Conservation (phyloP, 108 stramenopile genomes). For the Aurantiochytrium sp. region DNA sequence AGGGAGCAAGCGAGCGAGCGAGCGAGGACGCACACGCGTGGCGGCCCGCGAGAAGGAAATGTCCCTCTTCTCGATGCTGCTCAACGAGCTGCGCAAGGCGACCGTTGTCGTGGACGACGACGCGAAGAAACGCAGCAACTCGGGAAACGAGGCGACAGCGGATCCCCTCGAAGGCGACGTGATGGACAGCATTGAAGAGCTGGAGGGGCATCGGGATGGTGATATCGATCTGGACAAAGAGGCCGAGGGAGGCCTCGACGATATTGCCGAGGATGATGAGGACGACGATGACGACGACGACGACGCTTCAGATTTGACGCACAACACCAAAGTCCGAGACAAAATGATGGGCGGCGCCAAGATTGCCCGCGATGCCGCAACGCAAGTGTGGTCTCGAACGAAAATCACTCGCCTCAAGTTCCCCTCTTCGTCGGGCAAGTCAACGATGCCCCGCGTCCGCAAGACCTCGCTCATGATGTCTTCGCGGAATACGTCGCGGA, state of each 20-base stretch:
- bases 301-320: background rate
- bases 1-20: no score
- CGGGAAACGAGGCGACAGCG: background rate
- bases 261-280: background rate
- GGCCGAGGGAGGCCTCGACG: background rate
- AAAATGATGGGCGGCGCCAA: background rate
- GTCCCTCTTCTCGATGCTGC: background rate
- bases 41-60: background rate
- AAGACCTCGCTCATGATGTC: background rate
- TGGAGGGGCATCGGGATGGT: no score
- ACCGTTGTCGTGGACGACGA: background rate
- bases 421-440: background rate
- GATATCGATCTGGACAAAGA: background rate
- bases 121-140: background rate
- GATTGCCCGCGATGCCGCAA: background rate
- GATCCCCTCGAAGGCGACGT: background rate
- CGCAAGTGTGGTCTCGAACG: background rate
- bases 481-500: background rate
- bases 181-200: background rate
- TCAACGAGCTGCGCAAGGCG: background rate
- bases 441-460: background rate
- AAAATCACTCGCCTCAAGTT: background rate
- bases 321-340: background rate
- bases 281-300: background rate
- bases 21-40: no score